phyloP scores from a whole-genome alignment of 129 eudicot genomes.

The Flaveria ramosissima region DNA sequence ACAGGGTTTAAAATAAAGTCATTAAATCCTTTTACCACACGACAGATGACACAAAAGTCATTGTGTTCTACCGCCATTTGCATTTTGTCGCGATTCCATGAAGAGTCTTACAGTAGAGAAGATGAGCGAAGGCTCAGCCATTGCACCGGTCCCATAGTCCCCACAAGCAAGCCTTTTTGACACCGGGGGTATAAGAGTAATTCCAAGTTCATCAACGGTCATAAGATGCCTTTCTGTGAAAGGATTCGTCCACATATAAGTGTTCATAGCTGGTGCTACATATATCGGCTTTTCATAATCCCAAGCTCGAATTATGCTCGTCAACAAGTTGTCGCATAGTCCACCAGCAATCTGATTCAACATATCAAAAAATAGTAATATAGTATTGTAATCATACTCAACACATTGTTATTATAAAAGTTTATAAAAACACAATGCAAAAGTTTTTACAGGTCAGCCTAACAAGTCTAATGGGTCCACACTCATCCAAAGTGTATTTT shows the following conservation, averaged over 20 bases:
- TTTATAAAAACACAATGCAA: too few species aligned
- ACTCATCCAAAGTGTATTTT: too few species aligned
- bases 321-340: conserved; percentile 85
- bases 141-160: conserved; percentile 93
- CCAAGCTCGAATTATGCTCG: conserved; percentile 92
- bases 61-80: conserved; percentile 30
- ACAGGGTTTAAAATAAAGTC: background rate
- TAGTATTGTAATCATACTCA: too few species aligned
- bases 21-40: background rate
- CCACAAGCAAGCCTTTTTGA: conserved; percentile 92
- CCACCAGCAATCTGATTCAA: conserved; percentile 73
- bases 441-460: too few species aligned
- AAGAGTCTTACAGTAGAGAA: conserved; percentile 71
- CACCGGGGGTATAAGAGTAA: conserved; percentile 80
- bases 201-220: conserved; percentile 73
- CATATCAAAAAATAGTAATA: background rate
- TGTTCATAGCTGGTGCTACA: conserved; percentile 96
- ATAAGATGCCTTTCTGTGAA: conserved; percentile 90
- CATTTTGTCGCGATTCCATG: conserved; percentile 51
- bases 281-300: conserved; percentile 80
- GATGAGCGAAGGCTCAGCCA: conserved; percentile 94
- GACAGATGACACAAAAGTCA: conserved; percentile 2
- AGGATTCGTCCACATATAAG: conserved; percentile 88
- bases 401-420: too few species aligned
- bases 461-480: too few species aligned